Percentiles rank a stretch among this genome's conserved stretches.
These are phyloP conservation scores for Globisporangium solare DNA, from an alignment of 352 stramenopile species.

Conservation along the genomic window DNA sequence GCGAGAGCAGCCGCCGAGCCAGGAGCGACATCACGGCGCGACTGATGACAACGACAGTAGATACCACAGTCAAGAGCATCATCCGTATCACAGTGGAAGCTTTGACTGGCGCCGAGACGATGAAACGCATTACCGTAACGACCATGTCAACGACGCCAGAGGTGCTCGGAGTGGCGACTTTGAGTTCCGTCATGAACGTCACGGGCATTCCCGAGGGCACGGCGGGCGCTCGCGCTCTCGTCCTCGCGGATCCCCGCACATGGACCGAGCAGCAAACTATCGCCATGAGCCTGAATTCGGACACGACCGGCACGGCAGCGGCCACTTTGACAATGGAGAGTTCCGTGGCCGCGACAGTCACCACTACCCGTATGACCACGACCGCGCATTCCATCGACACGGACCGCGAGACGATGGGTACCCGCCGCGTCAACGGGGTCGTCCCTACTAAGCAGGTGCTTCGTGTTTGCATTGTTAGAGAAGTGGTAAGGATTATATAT, in stretches of 20 bases:
- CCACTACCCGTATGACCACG: constrained; percentile 1
- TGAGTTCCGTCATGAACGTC: not conserved
- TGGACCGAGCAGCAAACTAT: not conserved
- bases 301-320: not conserved
- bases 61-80: not conserved
- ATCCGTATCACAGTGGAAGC: not conserved
- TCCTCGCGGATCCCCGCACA: not conserved
- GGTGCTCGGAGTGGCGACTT: not conserved
- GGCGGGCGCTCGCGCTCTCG: constrained; percentile 5
- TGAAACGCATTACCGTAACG: constrained; percentile 1
- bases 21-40: not conserved
- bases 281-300: not conserved
- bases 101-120: constrained; percentile 8
- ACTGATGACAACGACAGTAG: not conserved
- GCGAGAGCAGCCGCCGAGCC: not conserved
- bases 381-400: constrained; percentile 5
- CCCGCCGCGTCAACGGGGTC: not conserved
- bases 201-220: constrained; percentile 1
- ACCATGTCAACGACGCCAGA: not conserved
- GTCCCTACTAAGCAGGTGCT: constrained; percentile 5
- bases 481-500: constrained; percentile 7
- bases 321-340: constrained; percentile 1
- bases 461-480: not conserved
- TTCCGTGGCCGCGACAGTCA: constrained; percentile 1
- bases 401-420: constrained; percentile 2